A percentile compares a stretch with the other conserved stretches of the same genome.
Conservation (phyloP, 148 eudicot genomes). For the Drosera capensis region DNA sequence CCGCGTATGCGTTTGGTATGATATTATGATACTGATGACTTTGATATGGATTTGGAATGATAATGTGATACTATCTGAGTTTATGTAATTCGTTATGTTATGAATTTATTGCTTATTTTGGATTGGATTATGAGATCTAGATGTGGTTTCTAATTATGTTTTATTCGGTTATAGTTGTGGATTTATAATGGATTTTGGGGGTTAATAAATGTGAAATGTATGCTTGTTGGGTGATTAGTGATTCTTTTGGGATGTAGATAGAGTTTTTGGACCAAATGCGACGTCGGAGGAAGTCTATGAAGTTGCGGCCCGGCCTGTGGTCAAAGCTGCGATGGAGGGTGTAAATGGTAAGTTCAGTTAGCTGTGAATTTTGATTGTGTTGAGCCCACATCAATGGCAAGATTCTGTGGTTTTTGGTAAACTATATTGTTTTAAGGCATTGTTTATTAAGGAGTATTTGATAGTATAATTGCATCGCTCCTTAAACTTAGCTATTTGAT, state of each 20-base stretch:
- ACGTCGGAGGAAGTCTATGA: slow-evolving; percentile 76
- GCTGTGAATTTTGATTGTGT: not conserved
- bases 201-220: not conserved
- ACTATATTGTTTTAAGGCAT: no score
- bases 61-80: not conserved
- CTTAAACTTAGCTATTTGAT: no score
- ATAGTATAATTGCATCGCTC: no score
- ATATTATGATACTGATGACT: not conserved
- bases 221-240: not conserved
- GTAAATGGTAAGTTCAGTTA: slow-evolving; percentile 42
- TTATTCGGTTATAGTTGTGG: not conserved
- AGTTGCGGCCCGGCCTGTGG: slow-evolving; percentile 91
- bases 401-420: no score
- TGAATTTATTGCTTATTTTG: not conserved
- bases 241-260: slow-evolving; percentile 61
- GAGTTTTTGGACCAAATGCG: slow-evolving; percentile 73
- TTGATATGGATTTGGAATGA: not conserved
- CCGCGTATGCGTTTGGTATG: slow-evolving; percentile 80
- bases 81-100: not conserved
- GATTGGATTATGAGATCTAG: not conserved
- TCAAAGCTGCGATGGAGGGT: slow-evolving; percentile 91
- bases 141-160: not conserved
- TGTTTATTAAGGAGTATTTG: no score
- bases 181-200: not conserved
- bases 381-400: not conserved